Conservation (phyloP, 2,329 filamentous ascomycete species). For the Chrysosporium keratinophilum region DNA sequence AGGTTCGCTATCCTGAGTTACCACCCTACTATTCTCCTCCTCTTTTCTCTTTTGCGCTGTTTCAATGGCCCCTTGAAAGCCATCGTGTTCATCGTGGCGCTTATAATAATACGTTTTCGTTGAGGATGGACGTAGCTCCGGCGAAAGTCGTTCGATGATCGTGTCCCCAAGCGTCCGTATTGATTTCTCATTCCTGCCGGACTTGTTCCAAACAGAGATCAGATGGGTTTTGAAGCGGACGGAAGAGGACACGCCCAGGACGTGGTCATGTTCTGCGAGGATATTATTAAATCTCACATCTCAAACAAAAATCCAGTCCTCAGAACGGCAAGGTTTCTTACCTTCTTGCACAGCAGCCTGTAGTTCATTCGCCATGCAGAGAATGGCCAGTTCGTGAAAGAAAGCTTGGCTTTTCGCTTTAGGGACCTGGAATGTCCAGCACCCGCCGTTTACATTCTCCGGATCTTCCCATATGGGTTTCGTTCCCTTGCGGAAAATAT, state of each 20-base stretch:
- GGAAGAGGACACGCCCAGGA: constrained; percentile 79
- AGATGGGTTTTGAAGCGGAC: constrained; percentile 83
- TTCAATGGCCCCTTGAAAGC: constrained; percentile 50
- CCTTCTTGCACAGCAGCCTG: constrained; percentile 63
- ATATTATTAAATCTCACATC: background rate
- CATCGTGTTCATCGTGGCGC: constrained; percentile 77
- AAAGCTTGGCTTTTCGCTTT: constrained; percentile 55
- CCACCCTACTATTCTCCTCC: background rate
- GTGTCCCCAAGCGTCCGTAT: constrained; percentile 63
- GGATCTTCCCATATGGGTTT: constrained; percentile 74
- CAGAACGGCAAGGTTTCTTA: constrained; percentile 42
- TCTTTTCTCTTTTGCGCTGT: constrained; percentile 5
- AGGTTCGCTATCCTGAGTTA: background rate
- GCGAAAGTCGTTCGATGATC: constrained; percentile 62
- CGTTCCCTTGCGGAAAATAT: constrained; percentile 70
- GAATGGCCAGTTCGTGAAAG: constrained; percentile 29
- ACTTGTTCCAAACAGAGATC: constrained; percentile 87
- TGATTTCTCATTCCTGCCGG: constrained; percentile 67
- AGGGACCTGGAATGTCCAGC: constrained; percentile 84
- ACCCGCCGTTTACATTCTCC: constrained; percentile 73
- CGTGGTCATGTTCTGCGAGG: constrained; percentile 59
- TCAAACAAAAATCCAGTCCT: background rate
- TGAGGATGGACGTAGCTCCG: constrained; percentile 60
- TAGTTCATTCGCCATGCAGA: constrained; percentile 32
- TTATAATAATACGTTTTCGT: constrained; percentile 59